Evolutionary conservation across 2,329 filamentous ascomycete genomes (phyloP).

Genomic region (Trichophyton verrucosum): DNA sequence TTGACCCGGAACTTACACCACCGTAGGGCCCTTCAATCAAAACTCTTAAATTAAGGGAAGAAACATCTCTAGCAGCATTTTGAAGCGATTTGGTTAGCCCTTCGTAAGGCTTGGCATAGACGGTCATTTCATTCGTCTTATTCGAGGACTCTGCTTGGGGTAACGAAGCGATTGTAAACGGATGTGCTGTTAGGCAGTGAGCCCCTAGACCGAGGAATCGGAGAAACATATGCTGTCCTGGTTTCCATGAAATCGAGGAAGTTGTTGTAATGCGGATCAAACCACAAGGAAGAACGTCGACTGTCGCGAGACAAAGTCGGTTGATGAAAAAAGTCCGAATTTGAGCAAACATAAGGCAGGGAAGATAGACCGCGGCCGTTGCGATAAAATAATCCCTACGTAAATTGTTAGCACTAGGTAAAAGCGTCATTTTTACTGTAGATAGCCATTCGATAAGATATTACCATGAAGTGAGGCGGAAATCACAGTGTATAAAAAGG

Average conservation of each 20-base stretch:
- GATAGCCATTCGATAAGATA: neutral
- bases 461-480: constrained; percentile 42
- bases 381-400: constrained; percentile 50
- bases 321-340: constrained; percentile 40
- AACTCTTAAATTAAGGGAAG: neutral
- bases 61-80: constrained; percentile 3
- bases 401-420: neutral
- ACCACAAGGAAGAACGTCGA: constrained; percentile 31
- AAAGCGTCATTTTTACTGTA: no score
- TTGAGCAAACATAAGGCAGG: constrained; percentile 36
- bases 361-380: constrained; percentile 40
- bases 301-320: constrained; percentile 36
- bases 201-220: neutral
- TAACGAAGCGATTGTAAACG: constrained; percentile 2
- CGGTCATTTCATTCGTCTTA: constrained; percentile 32
- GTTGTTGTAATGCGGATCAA: constrained; percentile 35
- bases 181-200: neutral
- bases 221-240: constrained; percentile 31
- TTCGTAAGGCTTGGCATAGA: constrained; percentile 40
- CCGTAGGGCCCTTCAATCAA: constrained; percentile 32
- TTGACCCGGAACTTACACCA: constrained; percentile 32
- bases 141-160: neutral
- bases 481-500: constrained; percentile 50
- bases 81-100: constrained; percentile 41
- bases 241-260: constrained; percentile 36